Base-by-base conservation (phyloP, 2,329 filamentous ascomycete genomes). In the Sporothrix pallida region DNA sequence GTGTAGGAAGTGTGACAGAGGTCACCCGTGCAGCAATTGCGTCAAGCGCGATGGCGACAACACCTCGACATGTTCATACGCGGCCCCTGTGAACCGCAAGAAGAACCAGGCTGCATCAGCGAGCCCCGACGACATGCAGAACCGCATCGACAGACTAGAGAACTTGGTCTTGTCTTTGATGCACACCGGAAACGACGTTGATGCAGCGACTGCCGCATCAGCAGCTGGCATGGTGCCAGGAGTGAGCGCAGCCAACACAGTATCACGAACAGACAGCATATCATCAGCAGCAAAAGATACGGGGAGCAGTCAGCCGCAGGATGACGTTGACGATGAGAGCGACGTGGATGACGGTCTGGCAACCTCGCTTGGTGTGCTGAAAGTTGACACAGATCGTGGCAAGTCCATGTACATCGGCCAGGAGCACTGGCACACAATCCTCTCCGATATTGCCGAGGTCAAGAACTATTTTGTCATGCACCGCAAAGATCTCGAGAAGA, bases 101-200 rank as follows among this genome's bases (percentile, higher is more conserved):
- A 97, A 93, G 86, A 90, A 85, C 79, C 88, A 91, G 82, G 89
- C 83, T 86, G 87, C 81, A 75, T 83, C 87, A 78, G 83, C 87
- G 72, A 90, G 83, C 78, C 94, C 95, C 69, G 95, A 97, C 87
- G 95, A 98, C 83, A 98, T 98, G 95, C 95, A 98, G 84, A 97
- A 97, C 80, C 92, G 96, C 81, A 98, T 98, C 84, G 95, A 98
- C 85, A 90, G 95, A 78, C 87, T 98, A 77, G 95, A 98, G 87
- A 92, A 93, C 78, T 85, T 98, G 81, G 95, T 98, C 75, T 84
- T 98, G 77, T 97, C 94, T 42, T 83, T 98, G 80, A 98, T 98
- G 95, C 95, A 95, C 80, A 95, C 93, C 81, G 93, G 93, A 73
- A 84, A 87, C 76, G 85, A 84, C 71, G 79, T 86, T 72, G 86